Base-by-base conservation (phyloP, 2,329 filamentous ascomycete species). In the Dichotomopilus funicola region DNA sequence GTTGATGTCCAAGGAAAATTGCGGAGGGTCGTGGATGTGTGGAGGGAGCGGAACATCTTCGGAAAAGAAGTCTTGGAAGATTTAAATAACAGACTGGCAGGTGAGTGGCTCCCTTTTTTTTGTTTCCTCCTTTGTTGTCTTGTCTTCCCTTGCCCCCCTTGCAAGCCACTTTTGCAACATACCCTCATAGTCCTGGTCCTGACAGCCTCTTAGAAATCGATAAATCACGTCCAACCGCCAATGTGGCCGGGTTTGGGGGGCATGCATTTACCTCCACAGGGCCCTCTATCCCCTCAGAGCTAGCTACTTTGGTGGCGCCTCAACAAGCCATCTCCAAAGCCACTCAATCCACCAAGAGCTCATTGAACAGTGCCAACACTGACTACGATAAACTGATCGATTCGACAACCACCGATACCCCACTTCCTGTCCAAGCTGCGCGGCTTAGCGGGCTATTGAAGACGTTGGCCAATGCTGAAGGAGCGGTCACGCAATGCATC, bases 381-480 rank as follows among this genome's bases (percentile, higher is more conserved):
- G 92, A 97, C 63, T 96, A 90, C 66, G 83, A 87, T 50, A 95
- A 92, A 70, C 78, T 95, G 66, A 88, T 85, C 53, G 88, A 91
- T 63, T 81, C 90, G 0, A 76, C 78, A 34, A 80, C 80, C 0
- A 76, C 81, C 1, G 75, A 86, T 1, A 90, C 92, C 0, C 87
- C 90, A 0, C 86, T 91, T 0, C 91, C 94, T 1, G 91, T 99
- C 19, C 89, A 95, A 67, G 94, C 94, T 1, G 92, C 92, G 11
- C 87, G 90, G 34, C 81, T 99, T 7, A 91, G 89, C 61, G 88
- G 89, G 2, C 78, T 99, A n/a, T 79, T 97, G 53, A 96, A 94
- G 74, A 88, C 85, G 6, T 79, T 99, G 13, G 89, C 90, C 19
- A 89, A 83, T 61, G 94, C 94, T 3, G 91, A 99, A 71, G 89